Conservation (phyloP, 1,284 basidiomycete species). For the Malassezia slooffiae region DNA sequence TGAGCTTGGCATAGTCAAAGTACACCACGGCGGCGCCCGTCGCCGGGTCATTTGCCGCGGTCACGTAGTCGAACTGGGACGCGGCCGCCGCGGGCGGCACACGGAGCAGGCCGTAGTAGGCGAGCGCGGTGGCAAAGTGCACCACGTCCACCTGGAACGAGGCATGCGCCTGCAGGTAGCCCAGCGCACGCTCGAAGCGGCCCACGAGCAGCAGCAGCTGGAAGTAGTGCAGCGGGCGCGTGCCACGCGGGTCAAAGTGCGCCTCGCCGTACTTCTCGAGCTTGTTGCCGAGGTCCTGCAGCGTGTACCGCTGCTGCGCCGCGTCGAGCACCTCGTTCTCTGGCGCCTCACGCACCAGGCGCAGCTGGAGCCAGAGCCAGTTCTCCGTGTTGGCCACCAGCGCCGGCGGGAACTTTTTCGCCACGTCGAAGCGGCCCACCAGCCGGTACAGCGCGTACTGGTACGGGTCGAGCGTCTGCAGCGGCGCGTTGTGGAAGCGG, state of each 20-base stretch:
- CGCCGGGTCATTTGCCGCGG: conserved; percentile 17
- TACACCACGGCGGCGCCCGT: conserved; percentile 27
- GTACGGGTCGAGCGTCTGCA: conserved; percentile 67
- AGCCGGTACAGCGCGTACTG: conserved; percentile 91
- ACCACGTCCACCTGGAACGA: conserved; percentile 87
- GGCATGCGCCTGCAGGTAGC: conserved; percentile 74
- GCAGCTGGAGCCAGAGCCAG: conserved; percentile 96
- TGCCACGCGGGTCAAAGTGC: conserved; percentile 75
- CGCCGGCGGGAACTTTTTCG: conserved; percentile 65
- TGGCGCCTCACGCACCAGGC: conserved; percentile 54
- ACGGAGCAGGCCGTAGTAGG: conserved; percentile 84
- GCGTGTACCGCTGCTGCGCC: conserved; percentile 54
- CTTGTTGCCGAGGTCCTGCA: conserved; percentile 67
- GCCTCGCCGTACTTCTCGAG: conserved; percentile 65
- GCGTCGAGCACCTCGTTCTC: conserved; percentile 28
- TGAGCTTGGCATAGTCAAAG: conserved; percentile 67
- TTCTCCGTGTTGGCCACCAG: conserved; percentile 89
- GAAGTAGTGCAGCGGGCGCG: conserved; percentile 63
- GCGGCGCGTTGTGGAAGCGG: conserved; percentile 54
- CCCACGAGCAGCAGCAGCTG: conserved; percentile 80
- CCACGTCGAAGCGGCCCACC: conserved; percentile 80
- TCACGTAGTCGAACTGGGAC: conserved; percentile 53
- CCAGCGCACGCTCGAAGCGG: conserved; percentile 87
- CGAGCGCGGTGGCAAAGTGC: conserved; percentile 79
- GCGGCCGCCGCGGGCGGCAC: conserved; percentile 66